Evolutionary conservation across 2,329 filamentous ascomycete species (phyloP), one percentile per base, ranked within the genome.

Genomic region (Scedosporium boydii): DNA sequence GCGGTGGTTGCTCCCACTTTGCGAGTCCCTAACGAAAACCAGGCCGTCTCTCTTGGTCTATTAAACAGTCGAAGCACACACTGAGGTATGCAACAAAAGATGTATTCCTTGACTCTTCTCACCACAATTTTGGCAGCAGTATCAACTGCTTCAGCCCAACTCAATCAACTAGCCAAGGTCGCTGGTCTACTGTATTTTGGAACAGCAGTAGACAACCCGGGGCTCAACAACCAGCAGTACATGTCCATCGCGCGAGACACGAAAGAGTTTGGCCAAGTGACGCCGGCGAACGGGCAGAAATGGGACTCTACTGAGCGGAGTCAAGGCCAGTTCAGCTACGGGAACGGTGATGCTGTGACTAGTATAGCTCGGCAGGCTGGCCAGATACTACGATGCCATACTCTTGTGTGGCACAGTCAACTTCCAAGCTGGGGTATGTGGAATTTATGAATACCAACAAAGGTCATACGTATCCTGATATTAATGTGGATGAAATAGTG

Each of bases 171-270:
- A 26, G 83, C 84, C 57, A 76, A 80, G 64, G 77, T 77, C 60
- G 81, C 82, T 51, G 85, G 84, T 18, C 76, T 82, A 64, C 69
- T 78, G 65, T 89, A 88, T 74, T 88, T 88, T 61, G 87, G 87
- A 62, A 83, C 84, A 1, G 85, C 86, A 1, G 83, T 85, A 46
- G 83, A 88, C 69, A 86, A 87, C 63, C 70, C 71, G 1, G 80
- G 82, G 65, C 70, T 83, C 46, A 76, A 74, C 56, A 82, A 89
- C 71, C 69, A 73, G 14, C 68, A 77, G 29, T 89, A 89, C 70
- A 73, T 79, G 18, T 70, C 73, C 18, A 82, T 87, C 64, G 74
- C 87, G 44, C 78, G 77, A 65, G 75, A 86, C 70, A 74, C 68
- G 6, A 73, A 75, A 55, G 84, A 87, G 68, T 89, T 88, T 67